Evolutionary conservation across 148 eudicot genomes (phyloP), one percentile per base, ranked within the genome.

Genomic region (Vaccinium darrowii): DNA sequence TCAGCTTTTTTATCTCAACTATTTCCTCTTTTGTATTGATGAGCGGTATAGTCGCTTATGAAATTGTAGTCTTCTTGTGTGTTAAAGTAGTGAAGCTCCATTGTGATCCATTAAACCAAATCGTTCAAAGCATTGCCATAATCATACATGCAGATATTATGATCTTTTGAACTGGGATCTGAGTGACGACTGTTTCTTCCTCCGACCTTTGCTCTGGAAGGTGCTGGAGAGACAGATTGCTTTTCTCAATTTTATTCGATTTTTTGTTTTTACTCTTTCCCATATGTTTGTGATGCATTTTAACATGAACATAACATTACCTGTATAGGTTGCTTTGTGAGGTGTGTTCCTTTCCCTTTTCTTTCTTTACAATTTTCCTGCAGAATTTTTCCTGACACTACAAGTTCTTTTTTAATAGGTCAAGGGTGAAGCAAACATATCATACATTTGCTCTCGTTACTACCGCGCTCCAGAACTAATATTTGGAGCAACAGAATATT

Each of bases 361-460:
- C 39, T 58, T 18, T 62, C 69, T 62, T 8, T 3, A 67, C 73
- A 69, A 69, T 27, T 69, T 13, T 69, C 36, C 18, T 69, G 74
- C 23, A 27, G 39, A 8, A 33, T 14, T 67, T 69, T 19, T n/a
- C 52, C 54, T 21, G 21, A 1, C 7, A 69, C 18, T 80, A 1
- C 25, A 49, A 36, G n/a, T 39, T 75, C 51, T 6, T 76, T 47
- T 82, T 57, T 80, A 56, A 86, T 33, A 89, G 93, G 90, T 90
- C 49, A 91, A 91, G 84, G 91, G 93, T n/a, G 93, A 91, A 78
- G 91, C 93, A 78, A 91, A 91, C 77, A 89, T 89, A 63, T 91
- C 91, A 33, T 91, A 91, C 76, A 89, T 91, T 53, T 91, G 92
- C 76, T 91, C 92, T 80, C 87, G 92, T 62, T 91, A 91, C 80